phyloP scores from a whole-genome alignment of 1,139 yeast species.

The Kodamaea suecica region DNA sequence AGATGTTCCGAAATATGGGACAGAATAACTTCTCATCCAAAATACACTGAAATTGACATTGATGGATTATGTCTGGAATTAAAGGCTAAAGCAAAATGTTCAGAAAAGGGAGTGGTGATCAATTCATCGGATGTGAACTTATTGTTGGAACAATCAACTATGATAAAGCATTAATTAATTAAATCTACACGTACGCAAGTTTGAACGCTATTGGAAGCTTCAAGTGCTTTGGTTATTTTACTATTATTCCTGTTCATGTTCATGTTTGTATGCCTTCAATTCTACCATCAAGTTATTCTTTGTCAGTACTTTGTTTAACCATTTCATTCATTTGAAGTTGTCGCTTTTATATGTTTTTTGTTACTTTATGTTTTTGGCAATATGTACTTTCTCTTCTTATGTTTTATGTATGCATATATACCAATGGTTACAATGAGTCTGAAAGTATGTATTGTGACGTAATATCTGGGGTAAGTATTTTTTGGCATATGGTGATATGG shows the following conservation, averaged over 20 bases:
- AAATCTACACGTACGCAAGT: no score
- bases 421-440: not conserved
- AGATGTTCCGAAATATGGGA: slow-evolving; percentile 96
- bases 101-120: slow-evolving; percentile 86
- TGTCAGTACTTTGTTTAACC: no score
- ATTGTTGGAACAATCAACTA: slow-evolving; percentile 47
- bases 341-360: not conserved
- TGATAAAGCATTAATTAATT: slow-evolving; percentile 13
- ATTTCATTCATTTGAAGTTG: not conserved
- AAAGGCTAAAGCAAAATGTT: slow-evolving; percentile 91
- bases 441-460: no score
- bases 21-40: slow-evolving; percentile 89
- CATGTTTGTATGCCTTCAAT: not conserved
- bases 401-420: not conserved
- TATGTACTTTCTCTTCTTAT: not conserved
- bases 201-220: no score
- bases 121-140: slow-evolving; percentile 73
- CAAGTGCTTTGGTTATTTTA: no score
- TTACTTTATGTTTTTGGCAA: not conserved
- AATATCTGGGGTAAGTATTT: no score
- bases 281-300: no score
- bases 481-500: no score
- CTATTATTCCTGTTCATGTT: not conserved
- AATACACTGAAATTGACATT: slow-evolving; percentile 87
- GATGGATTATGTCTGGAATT: slow-evolving; percentile 89